Conservation (phyloP, 202 grass and related monocot genomes). For the Zoysia matrella region DNA sequence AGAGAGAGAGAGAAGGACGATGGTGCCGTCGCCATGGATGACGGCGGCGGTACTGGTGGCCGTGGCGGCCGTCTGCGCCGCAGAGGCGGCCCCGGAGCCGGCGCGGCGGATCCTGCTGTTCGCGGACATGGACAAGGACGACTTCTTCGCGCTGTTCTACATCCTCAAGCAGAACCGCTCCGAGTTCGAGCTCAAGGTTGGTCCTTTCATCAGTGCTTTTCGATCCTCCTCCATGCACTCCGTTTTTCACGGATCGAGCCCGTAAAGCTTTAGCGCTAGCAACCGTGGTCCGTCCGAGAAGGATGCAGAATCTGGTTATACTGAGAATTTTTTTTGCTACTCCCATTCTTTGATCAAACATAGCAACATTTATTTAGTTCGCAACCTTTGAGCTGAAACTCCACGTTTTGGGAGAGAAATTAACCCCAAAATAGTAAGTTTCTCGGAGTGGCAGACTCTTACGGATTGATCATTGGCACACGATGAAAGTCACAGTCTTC, state of each 20-base stretch:
- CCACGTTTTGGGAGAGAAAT: too few relatives aligned
- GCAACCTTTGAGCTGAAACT: too few relatives aligned
- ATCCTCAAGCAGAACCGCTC: conserved; percentile 5
- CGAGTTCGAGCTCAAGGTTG: conserved; percentile 77
- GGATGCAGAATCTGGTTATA: too few relatives aligned
- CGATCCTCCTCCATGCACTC: not conserved
- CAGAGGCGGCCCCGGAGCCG: conserved; percentile 2
- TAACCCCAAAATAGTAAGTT: too few relatives aligned
- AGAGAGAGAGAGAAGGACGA: not conserved
- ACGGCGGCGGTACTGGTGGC: not conserved
- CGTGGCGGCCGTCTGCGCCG: not conserved
- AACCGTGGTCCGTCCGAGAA: not conserved
- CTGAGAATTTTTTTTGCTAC: too few relatives aligned
- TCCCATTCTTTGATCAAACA: too few relatives aligned
- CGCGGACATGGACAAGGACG: conserved; percentile 72
- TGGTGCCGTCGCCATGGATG: not conserved
- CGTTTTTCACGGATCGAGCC: not conserved
- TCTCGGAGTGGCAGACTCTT: too few relatives aligned
- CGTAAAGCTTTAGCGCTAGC: not conserved
- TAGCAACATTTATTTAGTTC: too few relatives aligned
- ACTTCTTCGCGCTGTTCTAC: conserved; percentile 72
- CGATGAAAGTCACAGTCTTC: not conserved
- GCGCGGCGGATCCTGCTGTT: conserved; percentile 60
- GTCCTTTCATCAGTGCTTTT: not conserved
- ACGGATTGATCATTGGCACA: not conserved